A percentile compares a stretch with the other conserved stretches of the same genome.
Evolutionary conservation across 148 eudicot genomes (phyloP).

Genomic region (Drosera capensis): DNA sequence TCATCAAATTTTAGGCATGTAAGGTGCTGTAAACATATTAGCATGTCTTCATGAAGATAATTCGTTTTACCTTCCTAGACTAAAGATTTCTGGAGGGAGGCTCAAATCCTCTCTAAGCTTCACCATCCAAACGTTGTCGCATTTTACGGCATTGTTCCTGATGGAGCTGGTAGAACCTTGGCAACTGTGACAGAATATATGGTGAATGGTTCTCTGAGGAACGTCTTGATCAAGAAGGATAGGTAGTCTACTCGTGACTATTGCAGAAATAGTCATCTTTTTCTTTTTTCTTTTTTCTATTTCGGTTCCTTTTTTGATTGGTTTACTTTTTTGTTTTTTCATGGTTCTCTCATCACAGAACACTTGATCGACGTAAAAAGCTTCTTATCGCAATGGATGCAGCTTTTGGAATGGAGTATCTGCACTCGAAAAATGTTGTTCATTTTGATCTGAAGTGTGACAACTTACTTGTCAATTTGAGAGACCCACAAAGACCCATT

Average conservation of each 20-base stretch:
- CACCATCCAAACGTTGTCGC: conserved; percentile 97
- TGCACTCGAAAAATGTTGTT: conserved; percentile 85
- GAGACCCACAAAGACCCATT: conserved; percentile 84
- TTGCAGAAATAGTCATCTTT: too few relatives aligned
- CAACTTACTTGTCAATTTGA: conserved; percentile 78
- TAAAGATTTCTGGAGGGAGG: conserved; percentile 94
- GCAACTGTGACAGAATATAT: conserved; percentile 92
- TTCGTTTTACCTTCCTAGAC: conserved; percentile 23
- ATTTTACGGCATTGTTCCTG: conserved; percentile 96
- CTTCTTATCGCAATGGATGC: conserved; percentile 97
- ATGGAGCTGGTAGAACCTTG: conserved; percentile 83
- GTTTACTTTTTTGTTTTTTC: conserved; percentile 1
- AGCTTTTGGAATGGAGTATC: conserved; percentile 98
- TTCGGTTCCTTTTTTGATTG: not conserved
- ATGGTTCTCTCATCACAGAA: conserved; percentile 25
- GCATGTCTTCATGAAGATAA: not conserved
- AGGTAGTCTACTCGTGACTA: conserved; percentile 24
- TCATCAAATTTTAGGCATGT: not conserved
- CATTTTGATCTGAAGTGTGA: conserved; percentile 99
- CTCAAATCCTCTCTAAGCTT: conserved; percentile 79
- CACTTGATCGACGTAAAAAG: conserved; percentile 64
- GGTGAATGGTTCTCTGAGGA: conserved; percentile 90
- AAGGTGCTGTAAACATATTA: not conserved
- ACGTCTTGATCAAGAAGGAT: conserved; percentile 71
- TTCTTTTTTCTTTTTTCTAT: conserved; percentile 1